Percentiles rank a stretch among this genome's conserved stretches.
phyloP scores from a whole-genome alignment of 1,284 basidiomycete species.

The Macrocystidia cucumis region DNA sequence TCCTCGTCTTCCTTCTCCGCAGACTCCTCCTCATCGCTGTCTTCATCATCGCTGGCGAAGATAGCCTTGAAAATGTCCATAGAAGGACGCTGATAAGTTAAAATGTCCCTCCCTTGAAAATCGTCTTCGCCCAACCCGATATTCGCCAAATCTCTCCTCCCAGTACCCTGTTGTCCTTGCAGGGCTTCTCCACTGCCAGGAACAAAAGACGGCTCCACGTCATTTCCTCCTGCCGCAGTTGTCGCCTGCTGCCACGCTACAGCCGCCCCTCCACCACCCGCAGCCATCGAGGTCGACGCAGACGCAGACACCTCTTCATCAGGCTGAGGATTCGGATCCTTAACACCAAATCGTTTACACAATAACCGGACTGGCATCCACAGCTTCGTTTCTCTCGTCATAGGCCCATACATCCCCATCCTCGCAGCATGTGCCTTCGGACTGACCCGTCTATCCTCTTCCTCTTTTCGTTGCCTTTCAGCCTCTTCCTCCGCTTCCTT shows the following conservation, averaged over 20 bases:
- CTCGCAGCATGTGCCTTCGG: slow-evolving; percentile 78
- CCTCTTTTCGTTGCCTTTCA: slow-evolving; percentile 33
- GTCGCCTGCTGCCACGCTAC: slow-evolving; percentile 14
- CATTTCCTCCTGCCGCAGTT: slow-evolving; percentile 13
- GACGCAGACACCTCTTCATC: slow-evolving; percentile 16
- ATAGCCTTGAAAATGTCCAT: slow-evolving; percentile 96
- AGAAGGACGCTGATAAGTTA: slow-evolving; percentile 81
- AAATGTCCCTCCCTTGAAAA: slow-evolving; percentile 75
- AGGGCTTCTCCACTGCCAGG: background rate
- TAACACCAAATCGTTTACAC: slow-evolving; percentile 93
- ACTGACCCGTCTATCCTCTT: slow-evolving; percentile 52
- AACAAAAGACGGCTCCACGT: slow-evolving; percentile 7
- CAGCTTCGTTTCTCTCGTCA: slow-evolving; percentile 68
- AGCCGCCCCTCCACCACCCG: slow-evolving; percentile 8
- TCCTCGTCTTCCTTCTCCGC: slow-evolving; percentile 17
- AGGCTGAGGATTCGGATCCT: slow-evolving; percentile 62
- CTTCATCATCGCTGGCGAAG: slow-evolving; percentile 86
- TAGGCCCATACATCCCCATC: slow-evolving; percentile 80
- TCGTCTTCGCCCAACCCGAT: slow-evolving; percentile 87
- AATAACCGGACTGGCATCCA: slow-evolving; percentile 82
- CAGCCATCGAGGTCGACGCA: slow-evolving; percentile 8
- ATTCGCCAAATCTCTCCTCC: slow-evolving; percentile 57
- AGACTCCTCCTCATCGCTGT: slow-evolving; percentile 44
- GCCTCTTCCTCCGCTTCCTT: slow-evolving; percentile 40
- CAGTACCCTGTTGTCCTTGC: slow-evolving; percentile 11